These are phyloP conservation scores for Dactylellina drechsleri DNA, from an alignment of 2,329 filamentous ascomycete genomes.

Conservation along the genomic window DNA sequence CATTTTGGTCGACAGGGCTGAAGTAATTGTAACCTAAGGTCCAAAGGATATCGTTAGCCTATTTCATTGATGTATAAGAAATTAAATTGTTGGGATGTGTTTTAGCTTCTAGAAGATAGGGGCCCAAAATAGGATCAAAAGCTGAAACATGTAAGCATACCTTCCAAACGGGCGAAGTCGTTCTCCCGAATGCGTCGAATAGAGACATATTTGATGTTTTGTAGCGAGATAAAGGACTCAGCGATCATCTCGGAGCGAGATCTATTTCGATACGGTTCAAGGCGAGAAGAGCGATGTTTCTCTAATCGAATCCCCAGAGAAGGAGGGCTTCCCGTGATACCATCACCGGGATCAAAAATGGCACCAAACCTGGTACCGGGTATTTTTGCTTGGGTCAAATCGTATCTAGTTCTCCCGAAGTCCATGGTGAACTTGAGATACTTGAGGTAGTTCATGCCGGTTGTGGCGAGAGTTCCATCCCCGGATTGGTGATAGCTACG, in stretches of 20 bases:
- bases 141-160: background rate
- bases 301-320: constrained; percentile 41
- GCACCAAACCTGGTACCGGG: constrained; percentile 16
- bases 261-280: constrained; percentile 18
- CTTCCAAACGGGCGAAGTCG: constrained; percentile 21
- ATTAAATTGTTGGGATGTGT: background rate
- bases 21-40: constrained; percentile 16
- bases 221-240: constrained; percentile 19
- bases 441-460: constrained; percentile 29
- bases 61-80: background rate
- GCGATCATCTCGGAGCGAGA: constrained; percentile 15
- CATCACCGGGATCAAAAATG: constrained; percentile 30
- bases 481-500: constrained; percentile 10
- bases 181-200: constrained; percentile 14
- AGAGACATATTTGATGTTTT: constrained; percentile 28
- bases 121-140: too few species aligned
- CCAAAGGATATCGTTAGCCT: background rate
- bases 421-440: constrained; percentile 21
- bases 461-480: background rate
- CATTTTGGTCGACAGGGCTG: constrained; percentile 1
- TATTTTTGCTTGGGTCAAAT: constrained; percentile 11
- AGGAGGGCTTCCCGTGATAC: background rate
- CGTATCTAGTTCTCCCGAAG: constrained; percentile 10
- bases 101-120: background rate
- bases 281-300: constrained; percentile 1